phyloP scores from a whole-genome alignment of 1,139 yeast genomes.

The Geotrichum reessii region DNA sequence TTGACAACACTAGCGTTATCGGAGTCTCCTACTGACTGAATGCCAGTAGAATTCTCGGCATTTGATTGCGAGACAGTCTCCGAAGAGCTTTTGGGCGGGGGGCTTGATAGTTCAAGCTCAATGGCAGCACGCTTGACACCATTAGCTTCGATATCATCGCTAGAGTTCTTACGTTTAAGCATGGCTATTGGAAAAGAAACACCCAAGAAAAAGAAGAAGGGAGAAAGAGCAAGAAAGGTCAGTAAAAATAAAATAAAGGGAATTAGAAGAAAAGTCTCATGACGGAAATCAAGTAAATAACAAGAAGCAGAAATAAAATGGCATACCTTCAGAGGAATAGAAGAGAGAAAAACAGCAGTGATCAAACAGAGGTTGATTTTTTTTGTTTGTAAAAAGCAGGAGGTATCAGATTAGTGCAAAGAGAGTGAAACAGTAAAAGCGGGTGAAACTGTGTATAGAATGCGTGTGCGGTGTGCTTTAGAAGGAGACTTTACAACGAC shows the following conservation, averaged over 20 bases:
- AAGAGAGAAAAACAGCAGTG: background rate
- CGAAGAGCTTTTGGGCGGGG: background rate
- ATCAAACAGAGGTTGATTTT: background rate
- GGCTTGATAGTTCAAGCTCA: constrained; percentile 34
- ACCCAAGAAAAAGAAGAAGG: background rate
- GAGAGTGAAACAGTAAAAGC: background rate
- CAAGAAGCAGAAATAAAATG: background rate
- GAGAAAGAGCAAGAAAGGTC: background rate
- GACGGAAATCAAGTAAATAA: background rate
- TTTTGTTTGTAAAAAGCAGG: background rate
- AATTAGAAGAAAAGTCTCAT: background rate
- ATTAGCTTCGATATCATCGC: constrained; percentile 37
- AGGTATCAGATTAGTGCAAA: background rate
- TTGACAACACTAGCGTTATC: background rate
- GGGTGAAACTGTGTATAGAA: background rate
- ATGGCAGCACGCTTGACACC: constrained; percentile 61
- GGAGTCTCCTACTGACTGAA: background rate
- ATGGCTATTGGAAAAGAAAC: constrained; percentile 24
- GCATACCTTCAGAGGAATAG: background rate
- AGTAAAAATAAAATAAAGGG: background rate
- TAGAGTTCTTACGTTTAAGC: constrained; percentile 68
- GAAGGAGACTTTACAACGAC: background rate
- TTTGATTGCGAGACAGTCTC: background rate
- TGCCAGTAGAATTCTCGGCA: background rate
- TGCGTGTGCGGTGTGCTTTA: background rate